Conservation (phyloP, 2,329 filamentous ascomycete genomes). For the Neonectria neomacrospora region DNA sequence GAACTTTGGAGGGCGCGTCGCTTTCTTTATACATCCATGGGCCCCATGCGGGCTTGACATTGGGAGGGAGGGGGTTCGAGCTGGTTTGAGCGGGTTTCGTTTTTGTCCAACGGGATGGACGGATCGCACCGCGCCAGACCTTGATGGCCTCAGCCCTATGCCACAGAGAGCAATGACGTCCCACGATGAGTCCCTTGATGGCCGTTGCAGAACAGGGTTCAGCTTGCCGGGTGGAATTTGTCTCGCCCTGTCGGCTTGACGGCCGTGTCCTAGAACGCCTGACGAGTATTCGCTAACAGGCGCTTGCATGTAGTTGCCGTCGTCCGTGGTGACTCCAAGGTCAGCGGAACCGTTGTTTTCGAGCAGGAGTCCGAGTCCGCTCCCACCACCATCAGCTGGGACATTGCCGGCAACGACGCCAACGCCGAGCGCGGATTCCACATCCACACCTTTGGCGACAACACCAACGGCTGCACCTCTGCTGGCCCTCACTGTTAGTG, state of each 20-base stretch:
- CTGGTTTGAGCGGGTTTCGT: conserved; percentile 70
- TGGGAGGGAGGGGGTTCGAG: conserved; percentile 52
- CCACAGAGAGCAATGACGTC: conserved; percentile 23
- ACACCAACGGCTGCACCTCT: conserved; percentile 99
- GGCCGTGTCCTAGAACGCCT: not conserved
- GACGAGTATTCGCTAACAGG: conserved; percentile 35
- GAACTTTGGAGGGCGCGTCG: conserved; percentile 26
- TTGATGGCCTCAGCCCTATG: conserved; percentile 54
- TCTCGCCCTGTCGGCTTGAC: conserved; percentile 1
- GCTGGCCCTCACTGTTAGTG: conserved; percentile 95
- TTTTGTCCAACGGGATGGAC: conserved; percentile 40
- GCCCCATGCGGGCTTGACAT: conserved; percentile 25
- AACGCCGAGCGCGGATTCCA: conserved; percentile 98
- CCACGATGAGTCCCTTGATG: conserved; percentile 49
- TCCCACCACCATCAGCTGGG: conserved; percentile 89
- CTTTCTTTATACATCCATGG: conserved; percentile 43
- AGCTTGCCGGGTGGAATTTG: conserved; percentile 4
- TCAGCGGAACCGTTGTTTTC: conserved; percentile 93
- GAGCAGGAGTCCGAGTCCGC: conserved; percentile 87
- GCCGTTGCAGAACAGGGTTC: conserved; percentile 25
- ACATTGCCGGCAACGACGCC: conserved; percentile 91
- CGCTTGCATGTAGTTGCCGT: conserved; percentile 77
- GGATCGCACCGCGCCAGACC: conserved; percentile 49
- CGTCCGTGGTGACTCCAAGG: conserved; percentile 96
- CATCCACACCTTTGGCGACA: conserved; percentile 99